A percentile compares a stretch with the other conserved stretches of the same genome.
These are phyloP conservation scores for Trichosporon sp. DNA, from an alignment of 1,284 basidiomycete genomes.

Conservation along the genomic window DNA sequence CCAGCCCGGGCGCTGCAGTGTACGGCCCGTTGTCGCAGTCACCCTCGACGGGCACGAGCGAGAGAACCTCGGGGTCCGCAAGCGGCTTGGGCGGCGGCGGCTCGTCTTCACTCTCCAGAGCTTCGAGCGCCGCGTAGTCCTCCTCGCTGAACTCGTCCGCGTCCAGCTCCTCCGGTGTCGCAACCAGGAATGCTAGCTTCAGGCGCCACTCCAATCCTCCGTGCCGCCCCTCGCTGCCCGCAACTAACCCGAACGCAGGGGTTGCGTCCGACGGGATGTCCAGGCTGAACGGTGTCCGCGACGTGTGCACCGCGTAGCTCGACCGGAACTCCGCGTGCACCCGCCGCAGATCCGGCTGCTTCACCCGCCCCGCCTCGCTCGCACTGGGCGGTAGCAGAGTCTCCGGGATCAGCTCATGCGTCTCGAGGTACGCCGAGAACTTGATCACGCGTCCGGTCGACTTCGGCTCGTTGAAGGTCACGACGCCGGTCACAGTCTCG, in stretches of 20 bases:
- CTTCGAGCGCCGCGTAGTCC: not conserved
- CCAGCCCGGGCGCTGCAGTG: slow-evolving; percentile 56
- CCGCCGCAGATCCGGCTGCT: slow-evolving; percentile 46
- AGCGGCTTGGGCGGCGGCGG: not conserved
- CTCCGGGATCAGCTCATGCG: slow-evolving; percentile 71
- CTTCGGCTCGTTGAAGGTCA: slow-evolving; percentile 66
- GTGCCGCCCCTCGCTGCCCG: slow-evolving; percentile 49
- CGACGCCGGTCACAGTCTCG: slow-evolving; percentile 78
- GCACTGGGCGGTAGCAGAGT: slow-evolving; percentile 53
- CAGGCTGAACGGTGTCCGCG: slow-evolving; percentile 73
- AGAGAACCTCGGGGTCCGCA: slow-evolving; percentile 20
- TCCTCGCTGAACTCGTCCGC: not conserved
- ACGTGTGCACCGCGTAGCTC: slow-evolving; percentile 64
- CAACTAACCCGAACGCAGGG: slow-evolving; percentile 62
- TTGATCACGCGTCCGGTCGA: slow-evolving; percentile 38
- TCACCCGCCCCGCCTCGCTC: slow-evolving; percentile 26
- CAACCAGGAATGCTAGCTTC: slow-evolving; percentile 71
- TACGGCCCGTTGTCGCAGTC: slow-evolving; percentile 22
- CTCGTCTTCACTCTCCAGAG: not conserved
- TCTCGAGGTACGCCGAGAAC: slow-evolving; percentile 78
- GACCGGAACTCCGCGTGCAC: slow-evolving; percentile 78
- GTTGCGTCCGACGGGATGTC: slow-evolving; percentile 85
- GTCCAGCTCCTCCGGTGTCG: slow-evolving; percentile 51
- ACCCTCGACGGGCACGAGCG: slow-evolving; percentile 30
- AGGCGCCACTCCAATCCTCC: slow-evolving; percentile 69